Evolutionary conservation across 768 basidiomycete species (phyloP), one percentile per base, ranked within the genome.

Genomic region (Rhodosporidiobolus sp.): DNA sequence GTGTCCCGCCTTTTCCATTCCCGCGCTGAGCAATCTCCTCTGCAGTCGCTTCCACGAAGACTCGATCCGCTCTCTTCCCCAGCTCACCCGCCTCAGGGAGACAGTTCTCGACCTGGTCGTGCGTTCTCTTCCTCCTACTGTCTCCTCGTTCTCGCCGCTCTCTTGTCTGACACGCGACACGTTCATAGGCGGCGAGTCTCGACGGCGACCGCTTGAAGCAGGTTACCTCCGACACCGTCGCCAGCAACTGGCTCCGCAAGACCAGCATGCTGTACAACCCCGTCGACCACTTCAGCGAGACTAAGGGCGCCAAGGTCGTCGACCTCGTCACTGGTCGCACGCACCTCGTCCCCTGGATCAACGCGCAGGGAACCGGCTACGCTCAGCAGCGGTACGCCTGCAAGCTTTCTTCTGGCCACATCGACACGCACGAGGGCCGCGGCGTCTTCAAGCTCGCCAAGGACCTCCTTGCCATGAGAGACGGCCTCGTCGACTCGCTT

Each of bases 371-470:
- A 1, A 63, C 49, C 0, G 78, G 79, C 28, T 78, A 73, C 57
- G 77, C 77, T 1, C 78, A 79, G 34, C 53, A 59, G 14, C 69
- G 67, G 20, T 79, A 78, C 61, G 2, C 8, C 4, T 11, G 54
- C 8, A 4, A n/a, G 11, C 46, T 22, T 24, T 46, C 63, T 5
- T 35, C 56, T 24, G 43, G 53, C 4, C 35, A 46, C 26, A 7
- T 9, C 4, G 38, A 58, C 50, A 70, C 65, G 24, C 73, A 74
- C 62, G 73, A 70, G 53, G 5, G 11, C 1, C 69, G 70, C 52
- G 73, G 73, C 14, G 34, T 64, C 62, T 56, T 50, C 22, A 46
- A 52, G n/a, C 65, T 74, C 35, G 62, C 56, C 2, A 0, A 10
- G 2, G 63, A 57, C 20, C 2, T 32, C 16, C 17, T 8, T 43